Base-by-base conservation (phyloP, 345 rosid species). In the Leavenworthia alabamica region DNA sequence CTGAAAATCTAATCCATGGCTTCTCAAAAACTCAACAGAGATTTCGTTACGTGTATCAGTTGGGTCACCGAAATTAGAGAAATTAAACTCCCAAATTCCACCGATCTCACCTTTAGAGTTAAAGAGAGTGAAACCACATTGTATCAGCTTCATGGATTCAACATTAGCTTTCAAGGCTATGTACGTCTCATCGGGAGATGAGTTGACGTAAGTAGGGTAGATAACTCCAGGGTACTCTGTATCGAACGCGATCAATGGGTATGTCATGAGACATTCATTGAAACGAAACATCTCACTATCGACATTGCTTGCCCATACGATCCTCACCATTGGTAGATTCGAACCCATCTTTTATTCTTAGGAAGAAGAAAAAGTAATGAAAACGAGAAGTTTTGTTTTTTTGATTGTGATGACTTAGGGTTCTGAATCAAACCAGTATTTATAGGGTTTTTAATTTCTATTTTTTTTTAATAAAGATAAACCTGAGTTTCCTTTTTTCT, bases 61-160 rank as follows among this genome's bases (percentile, higher is more conserved):
- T 4, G 75, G 56, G 1, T 64, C 71, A 2, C 66, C 66, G 3
- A 71, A 71, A 45, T 71, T 71, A 1, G 43, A 71, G 49, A 71
- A 71, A 4, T 64, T 71, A 4, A 64, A 3, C 55, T 71, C 71
- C 75, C 75, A 71, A 7, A 26, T 52, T 3, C 71, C 71, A 23
- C 75, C 75, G 14, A 64, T 71, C 11, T 71, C 61, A 42, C 71
- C 75, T 1, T 13, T 26, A 1, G 35, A 32, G 28, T 71, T 71
- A 8, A 71, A 71, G 0, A 71, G 20, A 2, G 70, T 71, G n/a
- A 71, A 57, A 0, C 71, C 75, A 12, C 59, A 64, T 6, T 71
- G 75, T 3, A 71, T 64, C 1, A 71, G 61, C 16, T 64, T 71
- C 0, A 71, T 64, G 1, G 24, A 24, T 27, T 71, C 75, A 0